Base-by-base conservation (phyloP, 352 stramenopile genomes). In the Globisporangium camurandrum region DNA sequence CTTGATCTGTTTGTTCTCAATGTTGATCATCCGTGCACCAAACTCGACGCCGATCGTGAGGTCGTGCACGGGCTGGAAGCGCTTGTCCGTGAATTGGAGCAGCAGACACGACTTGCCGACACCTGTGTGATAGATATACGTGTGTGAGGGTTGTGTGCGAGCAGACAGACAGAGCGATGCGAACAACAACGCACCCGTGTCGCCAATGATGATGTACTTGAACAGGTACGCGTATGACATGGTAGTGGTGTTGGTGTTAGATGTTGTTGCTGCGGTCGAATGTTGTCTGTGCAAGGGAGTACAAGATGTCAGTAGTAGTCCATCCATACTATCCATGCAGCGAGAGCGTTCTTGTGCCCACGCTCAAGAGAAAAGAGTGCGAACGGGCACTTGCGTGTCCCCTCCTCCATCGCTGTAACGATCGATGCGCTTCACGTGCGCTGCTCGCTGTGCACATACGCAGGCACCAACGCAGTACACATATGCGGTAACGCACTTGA, bases 1-100 rank as follows among this genome's bases (percentile, higher is more conserved):
- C 64, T 99, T 99, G 59, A 98, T 97, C 64, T 97, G 90, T 69
- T 98, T 97, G 68, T 96, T 95, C 51, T 98, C 95, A 43, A 99
- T 97, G 62, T 93, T 97, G 57, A 99, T 98, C 94, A 99, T 99
- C 40, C 97, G 89, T 14, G 97, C 97, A 48, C 97, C 97, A 64
- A 99, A 99, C 81, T 99, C 97, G 23, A 98, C 94, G 31, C 96
- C 97, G 62, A 99, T 99, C 9, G 97, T 99, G 42, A 99, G 81
- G 62, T 99, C 97, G 62, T 99, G 79, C 33, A 99, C 96, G 0
- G 96, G 96, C 68, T 99, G 96, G 75, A 99, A 99, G 46, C 97
- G 86, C 76, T 99, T 99, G 82, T 99, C 97, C 44, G 97, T 99
- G 80, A 99, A 99, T 75, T 99, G 97, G 56, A 99, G 79, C 39